phyloP scores from a whole-genome alignment of 2,329 filamentous ascomycete genomes.

The Colletotrichum cordylinicola region DNA sequence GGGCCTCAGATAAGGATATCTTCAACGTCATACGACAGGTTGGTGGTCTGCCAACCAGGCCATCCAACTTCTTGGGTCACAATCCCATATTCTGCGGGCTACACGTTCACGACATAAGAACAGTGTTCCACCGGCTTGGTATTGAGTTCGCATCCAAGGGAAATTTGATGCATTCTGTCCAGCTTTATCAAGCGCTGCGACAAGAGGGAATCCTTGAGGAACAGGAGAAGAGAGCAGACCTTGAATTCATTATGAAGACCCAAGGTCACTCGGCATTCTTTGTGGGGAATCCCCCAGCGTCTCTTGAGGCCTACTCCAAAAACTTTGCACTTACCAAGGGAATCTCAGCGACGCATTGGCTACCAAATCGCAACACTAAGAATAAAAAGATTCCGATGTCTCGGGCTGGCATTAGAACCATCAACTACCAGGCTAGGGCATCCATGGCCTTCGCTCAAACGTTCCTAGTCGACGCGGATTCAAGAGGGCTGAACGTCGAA shows the following conservation, averaged over 20 bases:
- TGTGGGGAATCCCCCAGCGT: slow-evolving; percentile 21
- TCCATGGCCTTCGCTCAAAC: neutral
- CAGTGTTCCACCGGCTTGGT: slow-evolving; percentile 18
- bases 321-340: slow-evolving; percentile 27
- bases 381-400: neutral
- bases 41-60: neutral
- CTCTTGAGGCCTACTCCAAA: slow-evolving; percentile 26
- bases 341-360: slow-evolving; percentile 25
- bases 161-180: slow-evolving; percentile 21
- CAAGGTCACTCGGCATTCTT: slow-evolving; percentile 28
- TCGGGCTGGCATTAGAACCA: slow-evolving; percentile 15
- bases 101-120: slow-evolving; percentile 23
- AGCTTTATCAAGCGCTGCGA: slow-evolving; percentile 29
- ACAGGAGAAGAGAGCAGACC: slow-evolving; percentile 1
- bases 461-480: neutral
- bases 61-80: slow-evolving; percentile 21
- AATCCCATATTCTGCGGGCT: slow-evolving; percentile 27
- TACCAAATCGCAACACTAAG: slow-evolving; percentile 10
- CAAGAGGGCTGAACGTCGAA: neutral
- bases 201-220: slow-evolving; percentile 25
- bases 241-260: neutral
- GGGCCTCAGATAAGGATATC: slow-evolving; percentile 22
- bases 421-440: slow-evolving; percentile 14
- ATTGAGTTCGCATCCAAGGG: slow-evolving; percentile 20
- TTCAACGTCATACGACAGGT: neutral